A percentile compares a stretch with the other conserved stretches of the same genome.
Evolutionary conservation across 2,329 filamentous ascomycete genomes (phyloP).

Genomic region (Exophiala phaeomuriformis): DNA sequence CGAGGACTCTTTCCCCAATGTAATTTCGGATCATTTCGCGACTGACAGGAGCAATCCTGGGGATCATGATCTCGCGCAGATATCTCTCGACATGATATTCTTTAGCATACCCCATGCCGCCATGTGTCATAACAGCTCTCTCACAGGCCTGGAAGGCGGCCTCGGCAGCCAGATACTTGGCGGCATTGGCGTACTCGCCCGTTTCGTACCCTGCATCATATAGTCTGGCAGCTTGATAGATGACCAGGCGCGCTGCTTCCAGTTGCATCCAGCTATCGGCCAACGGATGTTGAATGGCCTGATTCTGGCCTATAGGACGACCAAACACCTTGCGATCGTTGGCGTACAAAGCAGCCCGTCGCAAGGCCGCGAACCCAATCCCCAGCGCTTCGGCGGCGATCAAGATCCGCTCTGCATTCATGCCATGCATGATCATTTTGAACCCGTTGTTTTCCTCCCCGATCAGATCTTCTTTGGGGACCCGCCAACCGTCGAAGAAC

Average conservation of each 20-base stretch:
- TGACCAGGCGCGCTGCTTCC: slow-evolving; percentile 54
- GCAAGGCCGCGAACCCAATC: slow-evolving; percentile 40
- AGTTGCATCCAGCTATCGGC: slow-evolving; percentile 55
- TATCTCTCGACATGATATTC: slow-evolving; percentile 58
- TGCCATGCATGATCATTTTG: slow-evolving; percentile 38
- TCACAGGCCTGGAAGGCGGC: slow-evolving; percentile 56
- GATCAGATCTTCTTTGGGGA: slow-evolving; percentile 36
- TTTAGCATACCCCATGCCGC: slow-evolving; percentile 57
- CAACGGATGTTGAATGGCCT: slow-evolving; percentile 53
- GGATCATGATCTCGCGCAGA: slow-evolving; percentile 52
- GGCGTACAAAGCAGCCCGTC: slow-evolving; percentile 42
- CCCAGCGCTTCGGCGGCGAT: slow-evolving; percentile 39
- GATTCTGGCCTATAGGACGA: slow-evolving; percentile 53
- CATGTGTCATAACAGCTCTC: slow-evolving; percentile 50
- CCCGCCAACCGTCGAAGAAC: slow-evolving; percentile 41
- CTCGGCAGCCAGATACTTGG: slow-evolving; percentile 54
- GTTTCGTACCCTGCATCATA: slow-evolving; percentile 50
- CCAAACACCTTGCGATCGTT: slow-evolving; percentile 48
- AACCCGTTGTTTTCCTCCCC: slow-evolving; percentile 41
- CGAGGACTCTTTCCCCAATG: slow-evolving; percentile 40
- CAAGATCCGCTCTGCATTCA: slow-evolving; percentile 36
- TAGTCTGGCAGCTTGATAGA: slow-evolving; percentile 53
- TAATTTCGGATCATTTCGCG: slow-evolving; percentile 45
- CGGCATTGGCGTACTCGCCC: slow-evolving; percentile 50
- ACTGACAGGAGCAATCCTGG: slow-evolving; percentile 53